Percentiles rank a stretch among this genome's conserved stretches.
Conservation (phyloP, 306 rosid genomes). For the Ochetophila trinervis region DNA sequence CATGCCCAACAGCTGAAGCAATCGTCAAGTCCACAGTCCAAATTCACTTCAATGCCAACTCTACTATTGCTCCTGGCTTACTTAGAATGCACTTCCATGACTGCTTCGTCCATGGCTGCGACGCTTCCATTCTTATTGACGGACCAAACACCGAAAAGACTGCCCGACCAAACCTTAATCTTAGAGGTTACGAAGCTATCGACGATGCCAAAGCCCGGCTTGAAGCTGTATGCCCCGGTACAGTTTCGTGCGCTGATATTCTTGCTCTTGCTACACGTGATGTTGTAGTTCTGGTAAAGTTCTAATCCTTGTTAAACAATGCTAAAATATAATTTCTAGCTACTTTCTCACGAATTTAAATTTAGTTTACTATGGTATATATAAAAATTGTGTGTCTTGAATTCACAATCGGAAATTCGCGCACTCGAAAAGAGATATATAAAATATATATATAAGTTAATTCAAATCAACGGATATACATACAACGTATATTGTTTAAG, state of each 20-base stretch:
- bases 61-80: not conserved
- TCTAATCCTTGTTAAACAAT: too few species aligned
- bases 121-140: slow-evolving; percentile 36
- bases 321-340: too few species aligned
- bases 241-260: slow-evolving; percentile 52
- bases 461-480: too few species aligned
- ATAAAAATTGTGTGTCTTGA: too few species aligned
- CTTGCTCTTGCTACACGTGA: slow-evolving; percentile 35
- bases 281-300: slow-evolving; percentile 10
- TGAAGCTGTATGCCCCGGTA: slow-evolving; percentile 44
- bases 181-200: slow-evolving; percentile 33
- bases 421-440: too few species aligned
- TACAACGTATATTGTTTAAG: too few species aligned
- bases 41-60: not conserved
- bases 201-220: slow-evolving; percentile 43
- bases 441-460: too few species aligned
- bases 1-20: not conserved
- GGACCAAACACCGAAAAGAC: slow-evolving; percentile 30
- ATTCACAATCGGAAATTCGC: too few species aligned
- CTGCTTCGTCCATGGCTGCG: slow-evolving; percentile 47
- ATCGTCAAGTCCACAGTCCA: not conserved
- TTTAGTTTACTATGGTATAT: too few species aligned
- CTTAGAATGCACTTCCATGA: slow-evolving; percentile 36
- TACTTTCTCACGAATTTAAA: too few species aligned
- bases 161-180: slow-evolving; percentile 4